Percentiles rank a stretch among this genome's conserved stretches.
phyloP scores from a whole-genome alignment of 148 eudicot genomes.

The Agrostemma githago region DNA sequence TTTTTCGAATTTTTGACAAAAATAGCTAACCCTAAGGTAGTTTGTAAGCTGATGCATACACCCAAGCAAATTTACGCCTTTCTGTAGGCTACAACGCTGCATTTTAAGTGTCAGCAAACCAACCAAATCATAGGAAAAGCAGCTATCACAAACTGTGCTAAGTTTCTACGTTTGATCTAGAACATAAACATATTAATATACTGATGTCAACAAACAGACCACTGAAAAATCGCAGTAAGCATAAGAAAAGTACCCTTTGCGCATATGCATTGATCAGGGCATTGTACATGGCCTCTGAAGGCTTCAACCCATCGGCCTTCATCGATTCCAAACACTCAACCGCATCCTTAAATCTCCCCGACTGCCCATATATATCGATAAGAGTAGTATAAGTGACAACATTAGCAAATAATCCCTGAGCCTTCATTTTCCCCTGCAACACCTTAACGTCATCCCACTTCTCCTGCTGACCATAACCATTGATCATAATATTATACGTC shows the following conservation, averaged over 20 bases:
- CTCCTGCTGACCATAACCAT: constrained; percentile 77
- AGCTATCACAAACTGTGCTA: background rate
- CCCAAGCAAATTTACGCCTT: background rate
- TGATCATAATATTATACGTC: constrained; percentile 87
- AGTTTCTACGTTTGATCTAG: background rate
- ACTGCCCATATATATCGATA: constrained; percentile 75
- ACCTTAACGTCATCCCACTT: constrained; percentile 67
- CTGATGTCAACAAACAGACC: background rate
- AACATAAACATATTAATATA: too few species aligned
- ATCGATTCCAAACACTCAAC: constrained; percentile 90
- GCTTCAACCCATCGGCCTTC: constrained; percentile 84
- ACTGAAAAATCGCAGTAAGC: background rate
- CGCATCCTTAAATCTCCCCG: constrained; percentile 88
- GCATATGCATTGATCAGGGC: constrained; percentile 98
- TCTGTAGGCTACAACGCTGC: background rate
- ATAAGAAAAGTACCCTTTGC: constrained; percentile 55
- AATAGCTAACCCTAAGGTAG: background rate
- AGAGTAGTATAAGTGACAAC: constrained; percentile 88
- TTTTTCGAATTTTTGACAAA: too few species aligned
- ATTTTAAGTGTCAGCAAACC: background rate
- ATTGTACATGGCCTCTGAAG: constrained; percentile 86
- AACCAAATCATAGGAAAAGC: background rate
- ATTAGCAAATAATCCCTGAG: constrained; percentile 83
- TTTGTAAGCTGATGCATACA: background rate
- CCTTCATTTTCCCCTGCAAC: constrained; percentile 70